Evolutionary conservation across 306 rosid genomes (phyloP), one percentile per base, ranked within the genome.

Genomic region (Rosa lucieae): DNA sequence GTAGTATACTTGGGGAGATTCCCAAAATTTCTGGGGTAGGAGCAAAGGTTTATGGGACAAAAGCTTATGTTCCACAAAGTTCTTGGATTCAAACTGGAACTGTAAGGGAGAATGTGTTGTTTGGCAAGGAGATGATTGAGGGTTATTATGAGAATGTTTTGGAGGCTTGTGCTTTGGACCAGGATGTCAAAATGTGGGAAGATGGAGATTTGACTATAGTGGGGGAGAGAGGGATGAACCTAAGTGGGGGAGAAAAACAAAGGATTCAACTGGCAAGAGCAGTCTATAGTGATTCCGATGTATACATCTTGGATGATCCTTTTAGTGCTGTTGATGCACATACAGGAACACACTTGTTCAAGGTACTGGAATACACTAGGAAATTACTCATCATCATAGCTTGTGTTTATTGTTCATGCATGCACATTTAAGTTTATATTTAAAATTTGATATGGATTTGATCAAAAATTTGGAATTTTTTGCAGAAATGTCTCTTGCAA

Each of bases 21-120:
- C 93, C 97, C 8, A 84, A 84, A 81, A 82, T 91, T 79, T 89
- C 95, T 23, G 97, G 97, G 82, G 77, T 70, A 44, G 87, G 81
- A 42, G 85, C 86, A 47, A 78, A 81, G 77, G 83, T 91, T 67
- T 74, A 79, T 52, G 97, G 97, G 47, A 86, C 84, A 23, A 91
- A 77, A 79, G 91, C 95, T 81, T 94, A 87, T 86, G 97, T 92
- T 44, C 95, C 99, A 2, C 99, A 94, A 78, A 91, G 92, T 86
- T 89, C 99, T 17, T 94, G 99, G 99, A 94, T 94, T 78, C 99
- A 92, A 73, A 86, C 97, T 2, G 97, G 97, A 75, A 89, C 97
- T 5, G 59, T 94, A 15, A 92, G 95, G 80, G 97, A 94, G 20
- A 94, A 94, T 76, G 86, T 94, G 10, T 40, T 94, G 83, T 94